Base-by-base conservation (phyloP, 2,329 filamentous ascomycete genomes). In the Epichloe coenophiala region DNA sequence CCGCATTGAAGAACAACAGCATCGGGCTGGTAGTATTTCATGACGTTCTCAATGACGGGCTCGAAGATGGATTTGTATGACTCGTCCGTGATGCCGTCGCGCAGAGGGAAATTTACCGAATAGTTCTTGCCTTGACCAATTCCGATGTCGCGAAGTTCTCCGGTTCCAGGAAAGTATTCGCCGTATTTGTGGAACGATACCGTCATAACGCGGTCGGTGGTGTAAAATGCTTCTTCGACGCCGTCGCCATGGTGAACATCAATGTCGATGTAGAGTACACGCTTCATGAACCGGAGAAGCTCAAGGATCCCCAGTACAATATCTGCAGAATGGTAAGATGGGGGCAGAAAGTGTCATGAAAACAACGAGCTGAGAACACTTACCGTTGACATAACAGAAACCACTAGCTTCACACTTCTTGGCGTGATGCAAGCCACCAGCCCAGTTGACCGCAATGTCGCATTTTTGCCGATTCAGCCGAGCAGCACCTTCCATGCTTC, bases 361-460 rank as follows among this genome's bases (percentile, higher is more conserved):
- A 23, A 31, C 13, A 13, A 38, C 12, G 23, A 8, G 3, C 21
- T 23, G 11, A 1, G 23, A 17, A 27, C 17, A 74, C 69, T 74
- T 80, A 79, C 87, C 91, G 65, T 98, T 98, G 59, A 97, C 88
- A 66, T 98, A 98, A 73, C 93, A 98, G 72, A 98, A 98, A 37
- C 93, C 93, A 60, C 85, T 91, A 53, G 93, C 93, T 70, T 96
- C 89, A 57, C 86, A 86, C 70, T 97, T 97, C 69, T 97, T 96
- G 42, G 93, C 93, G 67, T 98, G 93, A 67, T 98, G 93, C 45
- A 98, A 79, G 27, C 93, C 93, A 48, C 93, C 93, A 43, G 90
- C 93, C 93, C 93, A 98, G 68, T 97, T 97, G 66, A 98, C 87
- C 19, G 93, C 93, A 61, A 98, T 95, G 66, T 97, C 88, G 64